Conservation (phyloP, 2,329 filamentous ascomycete species). For the Bisporella sp. region DNA sequence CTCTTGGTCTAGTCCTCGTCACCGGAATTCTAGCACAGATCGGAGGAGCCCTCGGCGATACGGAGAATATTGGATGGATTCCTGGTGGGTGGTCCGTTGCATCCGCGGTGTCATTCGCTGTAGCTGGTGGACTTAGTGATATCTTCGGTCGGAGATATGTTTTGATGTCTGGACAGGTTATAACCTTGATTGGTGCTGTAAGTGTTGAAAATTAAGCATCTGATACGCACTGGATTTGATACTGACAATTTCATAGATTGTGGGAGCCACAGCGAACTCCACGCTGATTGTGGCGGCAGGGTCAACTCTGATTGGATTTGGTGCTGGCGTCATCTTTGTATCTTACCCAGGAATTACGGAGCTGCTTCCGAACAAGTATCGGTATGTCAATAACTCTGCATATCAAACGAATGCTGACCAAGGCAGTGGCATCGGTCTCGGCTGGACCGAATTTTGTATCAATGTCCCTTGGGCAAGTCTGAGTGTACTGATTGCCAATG, state of each 20-base stretch:
- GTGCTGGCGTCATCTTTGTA: slow-evolving; percentile 28
- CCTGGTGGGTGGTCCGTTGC: slow-evolving; percentile 24
- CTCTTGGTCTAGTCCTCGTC: slow-evolving; percentile 16
- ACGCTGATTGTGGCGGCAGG: slow-evolving; percentile 22
- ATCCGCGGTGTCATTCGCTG: slow-evolving; percentile 22
- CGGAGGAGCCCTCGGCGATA: slow-evolving; percentile 12
- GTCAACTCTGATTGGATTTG: slow-evolving; percentile 27
- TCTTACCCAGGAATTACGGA: slow-evolving; percentile 32
- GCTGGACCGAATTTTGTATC: slow-evolving; percentile 25
- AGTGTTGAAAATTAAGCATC: slow-evolving; percentile 1
- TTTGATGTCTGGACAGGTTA: slow-evolving; percentile 17
- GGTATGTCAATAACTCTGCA: slow-evolving; percentile 15
- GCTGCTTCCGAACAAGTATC: slow-evolving; percentile 37
- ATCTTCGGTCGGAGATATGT: slow-evolving; percentile 31
- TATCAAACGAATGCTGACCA: slow-evolving; percentile 1
- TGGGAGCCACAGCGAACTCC: slow-evolving; percentile 20
- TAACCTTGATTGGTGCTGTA: slow-evolving; percentile 19
- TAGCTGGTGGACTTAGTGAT: slow-evolving; percentile 28
- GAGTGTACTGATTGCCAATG: slow-evolving; percentile 25
- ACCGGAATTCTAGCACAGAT: slow-evolving; percentile 22
- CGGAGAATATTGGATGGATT: slow-evolving; percentile 23
- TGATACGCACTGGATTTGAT: slow-evolving; percentile 4
- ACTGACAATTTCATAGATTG: slow-evolving; percentile 19
- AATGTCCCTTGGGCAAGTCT: slow-evolving; percentile 22
- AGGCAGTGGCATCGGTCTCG: slow-evolving; percentile 26